Evolutionary conservation across 1,284 basidiomycete species (phyloP), one percentile per base, ranked within the genome.

Genomic region (Melampsora americana): DNA sequence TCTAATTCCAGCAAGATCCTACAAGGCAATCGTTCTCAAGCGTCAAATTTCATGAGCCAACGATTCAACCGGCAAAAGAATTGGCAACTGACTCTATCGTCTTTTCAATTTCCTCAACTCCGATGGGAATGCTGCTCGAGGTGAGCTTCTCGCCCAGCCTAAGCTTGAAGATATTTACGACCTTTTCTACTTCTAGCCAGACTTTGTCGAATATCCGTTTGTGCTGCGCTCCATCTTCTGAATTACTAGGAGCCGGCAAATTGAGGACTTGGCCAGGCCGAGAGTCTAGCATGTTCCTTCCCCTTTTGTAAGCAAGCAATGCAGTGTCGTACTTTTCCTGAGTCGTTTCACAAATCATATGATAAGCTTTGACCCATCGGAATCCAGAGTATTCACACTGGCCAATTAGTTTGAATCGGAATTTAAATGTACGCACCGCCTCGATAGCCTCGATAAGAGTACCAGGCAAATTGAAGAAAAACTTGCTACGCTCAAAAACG

Each of bases 381-480:
- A 59, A 56, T 30, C 32, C 2, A 42, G 30, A 76, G n/a, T 32
- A 77, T 59, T 44, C 0, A 66, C 23, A 26, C 9, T 20, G 44
- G n/a, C 20, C 2, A 16, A 61, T 23, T 14, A 59, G 28, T 32
- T 3, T 26, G n/a, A 7, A 39, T 48, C 18, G 20, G 3, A n/a
- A 32, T 16, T 18, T 30, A 71, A 2, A 32, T 35, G 16, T 2
- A 86, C 90, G 79, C 80, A 93, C 92, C 77, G 90, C 89, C 84
- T 93, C 90, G 67, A 99, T 91, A 23, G 88, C 90, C 82, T 96
- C 95, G 30, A 92, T 87, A n/a, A 99, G 87, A 61, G 90, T 90
- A 28, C 92, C 91, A 0, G 96, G 95, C 26, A 99, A 86, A 81
- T 97, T 98, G 87, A 99, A 99, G 83, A 99, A 93, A 87, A 98